Percentiles rank a stretch among this genome's conserved stretches.
Evolutionary conservation across 352 stramenopile species (phyloP).

Genomic region (Globisporangium cylindrosporum): DNA sequence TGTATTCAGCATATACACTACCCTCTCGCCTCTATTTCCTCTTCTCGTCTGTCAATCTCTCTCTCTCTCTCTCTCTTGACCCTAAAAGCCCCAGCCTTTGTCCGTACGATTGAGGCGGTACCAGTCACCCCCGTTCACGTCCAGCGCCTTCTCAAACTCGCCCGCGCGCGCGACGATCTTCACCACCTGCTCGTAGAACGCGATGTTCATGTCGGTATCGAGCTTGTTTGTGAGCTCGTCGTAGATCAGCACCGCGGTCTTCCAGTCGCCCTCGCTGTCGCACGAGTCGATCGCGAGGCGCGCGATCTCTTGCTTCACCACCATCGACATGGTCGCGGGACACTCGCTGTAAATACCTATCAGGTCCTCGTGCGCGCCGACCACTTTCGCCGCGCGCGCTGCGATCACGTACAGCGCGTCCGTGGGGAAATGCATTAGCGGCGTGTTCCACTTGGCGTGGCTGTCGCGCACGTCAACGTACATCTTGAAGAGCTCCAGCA

Average conservation of each 20-base stretch:
- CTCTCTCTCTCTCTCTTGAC: background rate
- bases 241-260: slow-evolving; percentile 70
- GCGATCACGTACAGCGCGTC: slow-evolving; percentile 67
- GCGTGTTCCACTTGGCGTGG: slow-evolving; percentile 42
- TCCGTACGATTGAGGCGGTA: slow-evolving; percentile 80
- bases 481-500: slow-evolving; percentile 54
- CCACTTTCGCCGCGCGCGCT: slow-evolving; percentile 39
- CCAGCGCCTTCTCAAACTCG: slow-evolving; percentile 82
- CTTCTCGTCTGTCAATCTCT: background rate
- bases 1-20: slow-evolving; percentile 9
- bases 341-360: slow-evolving; percentile 59
- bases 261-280: slow-evolving; percentile 68
- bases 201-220: slow-evolving; percentile 58
- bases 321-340: slow-evolving; percentile 36
- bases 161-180: slow-evolving; percentile 79
- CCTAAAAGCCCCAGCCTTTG: slow-evolving; percentile 49
- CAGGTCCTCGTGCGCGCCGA: slow-evolving; percentile 57
- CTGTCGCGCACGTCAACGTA: slow-evolving; percentile 53
- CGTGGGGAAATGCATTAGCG: slow-evolving; percentile 60
- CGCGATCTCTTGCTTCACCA: slow-evolving; percentile 56
- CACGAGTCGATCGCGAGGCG: slow-evolving; percentile 52
- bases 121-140: slow-evolving; percentile 82
- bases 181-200: slow-evolving; percentile 80
- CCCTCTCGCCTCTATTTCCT: slow-evolving; percentile 3
- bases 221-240: slow-evolving; percentile 60